phyloP scores from a whole-genome alignment of 2,329 filamentous ascomycete genomes.

The Diplodia seriata region DNA sequence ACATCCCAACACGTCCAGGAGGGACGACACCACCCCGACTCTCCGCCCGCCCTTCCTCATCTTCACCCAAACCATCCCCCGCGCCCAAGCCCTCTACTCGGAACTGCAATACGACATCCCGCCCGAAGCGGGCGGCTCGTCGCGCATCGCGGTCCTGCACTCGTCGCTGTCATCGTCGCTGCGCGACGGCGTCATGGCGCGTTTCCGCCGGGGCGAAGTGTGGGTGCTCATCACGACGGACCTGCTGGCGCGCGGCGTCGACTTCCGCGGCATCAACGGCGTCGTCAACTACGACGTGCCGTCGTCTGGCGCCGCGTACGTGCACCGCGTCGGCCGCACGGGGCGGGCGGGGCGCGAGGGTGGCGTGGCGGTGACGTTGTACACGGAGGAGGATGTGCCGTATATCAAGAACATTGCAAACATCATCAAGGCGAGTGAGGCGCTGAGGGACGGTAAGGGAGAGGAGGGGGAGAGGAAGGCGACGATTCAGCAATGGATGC shows the following conservation, averaged over 20 bases:
- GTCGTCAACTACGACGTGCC: slow-evolving; percentile 98
- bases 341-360: slow-evolving; percentile 86
- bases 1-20: slow-evolving; percentile 67
- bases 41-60: slow-evolving; percentile 90
- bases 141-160: slow-evolving; percentile 88
- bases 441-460: slow-evolving; percentile 57
- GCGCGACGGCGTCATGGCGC: slow-evolving; percentile 82
- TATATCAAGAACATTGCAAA: slow-evolving; percentile 92
- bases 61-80: slow-evolving; percentile 94
- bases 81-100: slow-evolving; percentile 83
- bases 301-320: slow-evolving; percentile 85
- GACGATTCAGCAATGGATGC: slow-evolving; percentile 71
- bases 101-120: slow-evolving; percentile 96
- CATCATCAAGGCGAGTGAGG: slow-evolving; percentile 84
- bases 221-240: slow-evolving; percentile 98
- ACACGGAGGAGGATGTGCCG: slow-evolving; percentile 92
- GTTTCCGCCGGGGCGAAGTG: slow-evolving; percentile 88
- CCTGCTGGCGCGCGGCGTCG: slow-evolving; percentile 86
- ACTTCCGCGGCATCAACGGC: slow-evolving; percentile 93
- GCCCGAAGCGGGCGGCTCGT: slow-evolving; percentile 80
- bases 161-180: slow-evolving; percentile 79
- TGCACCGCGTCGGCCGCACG: slow-evolving; percentile 91
- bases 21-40: slow-evolving; percentile 50
- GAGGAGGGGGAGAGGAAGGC: slow-evolving; percentile 53
- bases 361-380: slow-evolving; percentile 90